Evolutionary conservation across 352 stramenopile species (phyloP).

Genomic region (Thalassiosira hispida): DNA sequence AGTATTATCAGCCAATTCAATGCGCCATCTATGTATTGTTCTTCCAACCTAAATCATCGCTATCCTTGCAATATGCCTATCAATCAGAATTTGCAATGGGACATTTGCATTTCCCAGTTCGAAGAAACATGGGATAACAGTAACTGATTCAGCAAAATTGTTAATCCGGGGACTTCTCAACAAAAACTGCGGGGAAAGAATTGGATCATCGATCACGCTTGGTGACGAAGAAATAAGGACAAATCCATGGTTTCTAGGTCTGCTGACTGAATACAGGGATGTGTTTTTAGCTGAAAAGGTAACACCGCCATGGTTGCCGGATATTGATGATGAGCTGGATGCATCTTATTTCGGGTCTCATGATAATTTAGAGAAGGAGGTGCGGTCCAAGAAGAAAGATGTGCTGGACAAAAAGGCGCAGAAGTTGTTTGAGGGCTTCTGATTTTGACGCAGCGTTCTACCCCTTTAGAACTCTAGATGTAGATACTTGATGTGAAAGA

Average conservation of each 20-base stretch:
- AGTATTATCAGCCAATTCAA: background rate
- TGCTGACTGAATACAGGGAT: slow-evolving; percentile 47
- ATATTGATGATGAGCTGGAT: slow-evolving; percentile 57
- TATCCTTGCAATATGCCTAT: background rate
- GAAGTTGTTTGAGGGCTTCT: slow-evolving; percentile 49
- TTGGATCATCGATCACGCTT: slow-evolving; percentile 44
- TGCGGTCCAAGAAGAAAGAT: slow-evolving; percentile 33
- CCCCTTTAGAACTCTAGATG: no score
- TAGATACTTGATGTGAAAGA: no score
- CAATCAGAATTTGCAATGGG: slow-evolving; percentile 40
- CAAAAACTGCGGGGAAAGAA: slow-evolving; percentile 37
- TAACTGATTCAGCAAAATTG: slow-evolving; percentile 33
- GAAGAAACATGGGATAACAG: slow-evolving; percentile 51
- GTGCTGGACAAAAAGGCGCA: slow-evolving; percentile 43
- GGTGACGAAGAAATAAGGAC: slow-evolving; percentile 53
- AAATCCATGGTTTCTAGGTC: slow-evolving; percentile 53
- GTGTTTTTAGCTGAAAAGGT: slow-evolving; percentile 33
- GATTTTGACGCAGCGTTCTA: no score
- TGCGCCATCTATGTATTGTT: no score
- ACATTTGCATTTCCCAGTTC: slow-evolving; percentile 51
- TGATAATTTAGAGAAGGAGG: slow-evolving; percentile 38
- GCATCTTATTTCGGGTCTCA: slow-evolving; percentile 54
- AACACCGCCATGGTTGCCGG: slow-evolving; percentile 49
- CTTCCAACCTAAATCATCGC: background rate
- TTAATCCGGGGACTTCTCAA: slow-evolving; percentile 49